A percentile compares a stretch with the other conserved stretches of the same genome.
Evolutionary conservation across 306 rosid species (phyloP).

Genomic region (Gastrolobium villosum): DNA sequence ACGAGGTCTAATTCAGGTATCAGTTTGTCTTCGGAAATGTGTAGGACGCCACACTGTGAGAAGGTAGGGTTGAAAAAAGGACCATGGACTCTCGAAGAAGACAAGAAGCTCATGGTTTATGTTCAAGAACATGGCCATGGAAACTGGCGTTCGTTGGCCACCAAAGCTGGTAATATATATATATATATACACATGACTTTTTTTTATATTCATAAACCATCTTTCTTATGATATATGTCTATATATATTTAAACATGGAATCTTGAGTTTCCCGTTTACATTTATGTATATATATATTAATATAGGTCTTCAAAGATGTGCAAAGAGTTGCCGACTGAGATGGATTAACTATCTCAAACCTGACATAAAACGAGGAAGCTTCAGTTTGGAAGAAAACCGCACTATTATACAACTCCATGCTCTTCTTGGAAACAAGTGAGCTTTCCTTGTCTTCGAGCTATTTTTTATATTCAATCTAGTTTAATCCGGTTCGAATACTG

Average conservation of each 20-base stretch:
- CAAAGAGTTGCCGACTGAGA: constrained; percentile 55
- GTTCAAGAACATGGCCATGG: constrained; percentile 38
- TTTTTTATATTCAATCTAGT: background rate
- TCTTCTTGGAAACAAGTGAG: constrained; percentile 53
- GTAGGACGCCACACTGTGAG: constrained; percentile 37
- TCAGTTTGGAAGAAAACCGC: constrained; percentile 42
- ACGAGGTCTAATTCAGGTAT: background rate
- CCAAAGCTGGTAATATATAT: constrained; percentile 45
- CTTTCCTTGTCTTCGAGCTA: background rate
- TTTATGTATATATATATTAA: background rate
- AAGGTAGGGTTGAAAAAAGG: constrained; percentile 50
- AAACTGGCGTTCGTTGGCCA: constrained; percentile 48
- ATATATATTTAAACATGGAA: background rate
- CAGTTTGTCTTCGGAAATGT: constrained; percentile 28
- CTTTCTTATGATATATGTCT: background rate
- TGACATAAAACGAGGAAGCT: constrained; percentile 50
- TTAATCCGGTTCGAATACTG: no score
- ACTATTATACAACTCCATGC: constrained; percentile 53
- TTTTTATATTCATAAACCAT: background rate
- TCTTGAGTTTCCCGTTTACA: background rate
- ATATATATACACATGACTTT: background rate
- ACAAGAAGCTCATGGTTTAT: constrained; percentile 29
- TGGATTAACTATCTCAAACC: constrained; percentile 55
- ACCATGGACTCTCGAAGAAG: constrained; percentile 50
- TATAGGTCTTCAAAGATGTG: constrained; percentile 54